Evolutionary conservation across 1,284 basidiomycete genomes (phyloP), one percentile per base, ranked within the genome.

Genomic region (Moniliophthora roreri): DNA sequence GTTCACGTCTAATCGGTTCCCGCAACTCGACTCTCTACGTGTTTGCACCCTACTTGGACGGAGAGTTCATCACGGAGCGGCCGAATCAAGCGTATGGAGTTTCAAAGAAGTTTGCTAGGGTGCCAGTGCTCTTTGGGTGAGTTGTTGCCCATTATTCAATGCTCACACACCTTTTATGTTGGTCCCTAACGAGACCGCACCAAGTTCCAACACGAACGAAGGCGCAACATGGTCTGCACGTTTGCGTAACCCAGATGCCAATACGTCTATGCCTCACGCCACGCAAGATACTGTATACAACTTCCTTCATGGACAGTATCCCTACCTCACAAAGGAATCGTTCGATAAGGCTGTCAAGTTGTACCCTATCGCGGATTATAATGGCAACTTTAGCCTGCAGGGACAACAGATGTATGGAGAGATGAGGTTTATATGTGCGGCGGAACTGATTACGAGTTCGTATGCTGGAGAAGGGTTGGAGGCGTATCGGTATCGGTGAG

Each of bases 371-470:
- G 23, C 20, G n/a, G 16, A 37, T 28, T 53, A 36, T 35, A 24
- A 52, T 23, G 37, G 40, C 21, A 26, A 24, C 6, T 38, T 28
- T n/a, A 21, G 21, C 15, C 20, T 39, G 15, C 45, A 48, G 34
- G 42, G 21, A 5, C 52, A 53, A 23, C 23, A 45, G n/a, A 53
- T 53, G 52, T 53, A 53, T 34, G 52, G 46, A 39, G 52, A 53
- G 13, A 38, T 32, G 26, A 48, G 52, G 40, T 53, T 38, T 32
- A 46, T 53, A 20, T 53, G 52, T 42, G 39, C 52, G 9, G 52
- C 52, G 4, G 16, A 37, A 15, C 15, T 53, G 20, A 40, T 53
- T n/a, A 37, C 35, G 13, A 28, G 23, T 18, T 40, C 34, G 18
- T 21, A 21, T 21, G 20, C 20, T 24, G 41, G 41, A 21, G 24